Base-by-base conservation (phyloP, 2,329 filamentous ascomycete genomes). In the Ophiosphaerella korrae region DNA sequence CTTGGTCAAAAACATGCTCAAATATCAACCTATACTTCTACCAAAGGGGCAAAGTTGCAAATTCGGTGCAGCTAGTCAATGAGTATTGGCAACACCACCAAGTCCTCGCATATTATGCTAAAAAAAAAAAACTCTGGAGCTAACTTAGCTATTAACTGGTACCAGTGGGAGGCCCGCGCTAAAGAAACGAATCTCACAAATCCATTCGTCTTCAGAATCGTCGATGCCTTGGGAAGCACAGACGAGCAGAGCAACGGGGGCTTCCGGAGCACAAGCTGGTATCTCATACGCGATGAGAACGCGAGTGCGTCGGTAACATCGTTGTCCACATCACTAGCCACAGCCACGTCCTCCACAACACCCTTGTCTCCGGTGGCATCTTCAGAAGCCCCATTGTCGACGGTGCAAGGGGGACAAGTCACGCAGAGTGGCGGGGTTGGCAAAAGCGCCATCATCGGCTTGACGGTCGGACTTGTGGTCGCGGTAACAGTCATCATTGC, bases 1-100 rank as follows among this genome's bases (percentile, higher is more conserved):
- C 43, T 9, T 46, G 43, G 43, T 18, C 34, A 12, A 46, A 16
- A 18, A 29, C 21, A 21, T 40, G 32, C 29, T 14, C 37, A 38
- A 40, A 14, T 16, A 23, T 46, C 34, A 46, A 46, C 12, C 24
- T 46, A 39, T 46, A 46, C 36, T 46, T 38, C 13, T 46, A 46
- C 26, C 35, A 46, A 32, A 24, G 34, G 29, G 43, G 43, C 9
- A 46, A 46, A 21, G 43, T 46, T 18, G 43, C 34, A 3, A 46
- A 46, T 32, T 46, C 43, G n/a, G 43, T 46, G 13, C 43, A 46
- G 24, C 39, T 31, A 13, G 16, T n/a, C 33, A 39, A 6, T 29
- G 26, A 29, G 26, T 29, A 11, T 21, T 11, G 26, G 26, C 26
- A 29, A 29, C 26, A 29, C 8, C 1, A 7, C 8, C 26, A 29